phyloP scores from a whole-genome alignment of 371 early-diverging fungal species.

The Haplosporangium sp. region DNA sequence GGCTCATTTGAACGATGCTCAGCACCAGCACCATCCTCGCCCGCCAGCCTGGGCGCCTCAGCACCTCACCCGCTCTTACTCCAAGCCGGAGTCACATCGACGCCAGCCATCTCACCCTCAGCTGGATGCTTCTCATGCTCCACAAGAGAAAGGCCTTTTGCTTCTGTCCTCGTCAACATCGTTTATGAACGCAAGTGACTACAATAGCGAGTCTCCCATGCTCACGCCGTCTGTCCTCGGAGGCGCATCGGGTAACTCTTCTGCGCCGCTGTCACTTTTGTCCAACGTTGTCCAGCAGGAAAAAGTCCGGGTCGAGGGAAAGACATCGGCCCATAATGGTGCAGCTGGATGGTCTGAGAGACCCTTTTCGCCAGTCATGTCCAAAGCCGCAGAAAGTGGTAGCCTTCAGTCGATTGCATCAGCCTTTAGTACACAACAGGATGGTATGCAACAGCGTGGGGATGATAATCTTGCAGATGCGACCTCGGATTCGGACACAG shows the following conservation, averaged over 20 bases:
- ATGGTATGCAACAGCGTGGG: not conserved
- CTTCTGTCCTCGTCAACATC: constrained; percentile 43
- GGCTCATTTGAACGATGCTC: not conserved
- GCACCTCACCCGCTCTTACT: constrained; percentile 16
- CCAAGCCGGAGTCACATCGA: constrained; percentile 28
- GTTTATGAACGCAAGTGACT: constrained; percentile 18
- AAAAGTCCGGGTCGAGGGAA: constrained; percentile 44
- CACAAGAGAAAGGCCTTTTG: constrained; percentile 14
- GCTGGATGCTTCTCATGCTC: constrained; percentile 4
- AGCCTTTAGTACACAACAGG: not conserved
- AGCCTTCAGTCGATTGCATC: not conserved
- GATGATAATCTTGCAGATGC: constrained; percentile 2
- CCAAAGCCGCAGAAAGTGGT: constrained; percentile 5
- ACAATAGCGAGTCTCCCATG: constrained; percentile 24
- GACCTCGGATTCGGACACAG: constrained; percentile 21
- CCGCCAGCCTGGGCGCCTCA: constrained; percentile 44
- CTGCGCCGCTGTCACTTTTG: constrained; percentile 25
- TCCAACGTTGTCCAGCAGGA: constrained; percentile 49
- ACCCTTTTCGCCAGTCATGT: constrained; percentile 35
- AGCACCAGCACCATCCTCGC: constrained; percentile 30
- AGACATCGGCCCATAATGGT: constrained; percentile 29
- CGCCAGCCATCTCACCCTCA: constrained; percentile 26
- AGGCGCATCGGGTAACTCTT: constrained; percentile 1
- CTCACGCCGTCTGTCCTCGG: constrained; percentile 15
- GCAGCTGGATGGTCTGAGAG: constrained; percentile 52